phyloP scores from a whole-genome alignment of 2,329 filamentous ascomycete species.

The Pseudogymnoascus sp. region DNA sequence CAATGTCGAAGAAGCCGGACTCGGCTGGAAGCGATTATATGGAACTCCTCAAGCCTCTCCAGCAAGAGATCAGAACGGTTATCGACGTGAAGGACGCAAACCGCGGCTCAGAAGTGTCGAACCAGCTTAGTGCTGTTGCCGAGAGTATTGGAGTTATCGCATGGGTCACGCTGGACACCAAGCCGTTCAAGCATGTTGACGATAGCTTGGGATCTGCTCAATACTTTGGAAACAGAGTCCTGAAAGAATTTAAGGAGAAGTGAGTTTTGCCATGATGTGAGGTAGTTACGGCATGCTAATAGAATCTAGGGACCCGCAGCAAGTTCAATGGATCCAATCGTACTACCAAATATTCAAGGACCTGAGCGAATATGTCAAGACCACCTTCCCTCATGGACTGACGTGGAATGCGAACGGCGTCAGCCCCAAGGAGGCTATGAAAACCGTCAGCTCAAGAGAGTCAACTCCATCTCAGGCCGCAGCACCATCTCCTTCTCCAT shows the following conservation, averaged over 20 bases:
- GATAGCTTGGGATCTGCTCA: constrained; percentile 78
- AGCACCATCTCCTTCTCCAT: constrained; percentile 25
- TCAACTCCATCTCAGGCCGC: constrained; percentile 30
- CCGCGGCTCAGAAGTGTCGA: constrained; percentile 64
- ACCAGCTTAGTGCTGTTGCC: constrained; percentile 77
- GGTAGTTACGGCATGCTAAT: constrained; percentile 12
- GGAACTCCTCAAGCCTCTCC: constrained; percentile 78
- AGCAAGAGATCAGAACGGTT: constrained; percentile 71
- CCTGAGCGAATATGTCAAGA: constrained; percentile 74
- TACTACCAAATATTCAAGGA: constrained; percentile 87
- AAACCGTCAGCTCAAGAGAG: constrained; percentile 53
- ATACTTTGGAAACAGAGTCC: constrained; percentile 88
- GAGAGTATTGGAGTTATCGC: constrained; percentile 85
- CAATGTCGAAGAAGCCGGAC: constrained; percentile 87
- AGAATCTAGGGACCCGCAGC: constrained; percentile 58
- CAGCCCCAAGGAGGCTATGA: constrained; percentile 59
- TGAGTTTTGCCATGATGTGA: constrained; percentile 30
- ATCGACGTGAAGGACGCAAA: constrained; percentile 76
- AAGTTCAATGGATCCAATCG: constrained; percentile 84
- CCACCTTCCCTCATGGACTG: constrained; percentile 70
- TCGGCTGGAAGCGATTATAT: constrained; percentile 55
- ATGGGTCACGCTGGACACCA: constrained; percentile 80
- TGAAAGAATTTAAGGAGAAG: constrained; percentile 85
- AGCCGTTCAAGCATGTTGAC: constrained; percentile 77
- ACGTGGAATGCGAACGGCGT: constrained; percentile 78